Evolutionary conservation across 2,329 filamentous ascomycete genomes (phyloP), one percentile per base, ranked within the genome.

Genomic region (Neodidymelliopsis sp.): DNA sequence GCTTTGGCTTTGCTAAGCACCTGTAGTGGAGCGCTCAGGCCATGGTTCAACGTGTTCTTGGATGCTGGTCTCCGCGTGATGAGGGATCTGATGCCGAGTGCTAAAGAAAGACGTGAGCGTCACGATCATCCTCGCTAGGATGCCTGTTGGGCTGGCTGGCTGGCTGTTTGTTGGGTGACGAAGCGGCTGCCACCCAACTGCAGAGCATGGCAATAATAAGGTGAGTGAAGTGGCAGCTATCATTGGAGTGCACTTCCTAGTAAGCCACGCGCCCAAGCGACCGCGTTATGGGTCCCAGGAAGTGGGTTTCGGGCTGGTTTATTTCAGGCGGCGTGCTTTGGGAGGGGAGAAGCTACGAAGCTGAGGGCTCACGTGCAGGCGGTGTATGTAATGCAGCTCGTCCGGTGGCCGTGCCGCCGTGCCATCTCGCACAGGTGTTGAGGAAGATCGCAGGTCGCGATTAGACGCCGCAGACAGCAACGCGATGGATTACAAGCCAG

Each of bases 261-360:
- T 45, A 34, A 57, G 57, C 60, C 57, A 60, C 59, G 58, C 59
- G 60, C 54, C 50, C 47, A 50, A 56, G 50, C 52, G 52, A 56
- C 53, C 30, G 53, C 39, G 24, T 37, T 45, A 50, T 50, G 47
- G 40, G 40, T 36, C 47, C 35, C 10, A 50, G 40, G 52, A 45
- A 57, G 59, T 59, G 57, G 57, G 33, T 54, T 50, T 38, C 59
- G 50, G 59, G 54, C 54, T 57, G 51, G 49, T 49, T n/a, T 39
- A 50, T 43, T 44, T 41, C 40, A 50, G 47, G 35, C 41, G 54
- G 58, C 54, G 47, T 47, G 56, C 49, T 52, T n/a, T 51, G 49
- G 44, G 47, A 52, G 58, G 56, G 35, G 47, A 50, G 47, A 56
- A 52, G 58, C 53, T 56, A 40, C 44, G 47, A 56, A 52, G 58